These are phyloP conservation scores for Calendula officinalis DNA, from an alignment of 129 eudicot genomes.

Conservation along the genomic window DNA sequence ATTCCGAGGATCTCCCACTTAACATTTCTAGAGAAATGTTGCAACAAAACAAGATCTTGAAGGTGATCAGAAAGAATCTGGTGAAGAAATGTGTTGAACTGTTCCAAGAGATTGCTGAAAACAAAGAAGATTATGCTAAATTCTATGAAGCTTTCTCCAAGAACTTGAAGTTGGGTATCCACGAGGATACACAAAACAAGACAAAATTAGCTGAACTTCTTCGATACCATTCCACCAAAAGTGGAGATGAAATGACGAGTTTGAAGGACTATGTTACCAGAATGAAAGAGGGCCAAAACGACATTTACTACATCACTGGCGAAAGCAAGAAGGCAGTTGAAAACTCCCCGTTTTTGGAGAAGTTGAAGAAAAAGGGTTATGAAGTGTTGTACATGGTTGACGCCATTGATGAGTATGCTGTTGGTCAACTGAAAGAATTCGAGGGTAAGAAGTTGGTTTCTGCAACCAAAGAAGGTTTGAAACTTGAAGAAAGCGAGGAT, in stretches of 20 bases:
- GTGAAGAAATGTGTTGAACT: slow-evolving; percentile 50
- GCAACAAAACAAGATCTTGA: slow-evolving; percentile 48
- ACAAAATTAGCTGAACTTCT: slow-evolving; percentile 53
- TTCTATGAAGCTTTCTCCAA: slow-evolving; percentile 50
- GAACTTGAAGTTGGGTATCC: slow-evolving; percentile 51
- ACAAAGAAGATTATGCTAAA: slow-evolving; percentile 48
- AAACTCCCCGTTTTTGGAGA: slow-evolving; percentile 58
- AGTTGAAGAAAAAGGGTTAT: slow-evolving; percentile 50
- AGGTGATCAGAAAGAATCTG: slow-evolving; percentile 47
- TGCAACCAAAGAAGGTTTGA: slow-evolving; percentile 45
- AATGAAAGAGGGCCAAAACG: slow-evolving; percentile 58
- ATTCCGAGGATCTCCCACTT: slow-evolving; percentile 51
- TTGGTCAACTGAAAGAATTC: slow-evolving; percentile 43
- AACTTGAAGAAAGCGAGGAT: slow-evolving; percentile 43
- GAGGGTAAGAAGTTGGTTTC: slow-evolving; percentile 50
- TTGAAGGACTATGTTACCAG: slow-evolving; percentile 64
- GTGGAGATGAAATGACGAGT: slow-evolving; percentile 62
- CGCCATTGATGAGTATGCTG: slow-evolving; percentile 51
- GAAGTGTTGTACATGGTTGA: slow-evolving; percentile 55
- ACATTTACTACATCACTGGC: slow-evolving; percentile 57
- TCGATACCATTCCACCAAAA: slow-evolving; percentile 56
- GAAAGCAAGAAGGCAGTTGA: slow-evolving; percentile 58
- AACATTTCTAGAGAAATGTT: slow-evolving; percentile 47
- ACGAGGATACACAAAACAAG: slow-evolving; percentile 47
- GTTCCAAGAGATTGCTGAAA: slow-evolving; percentile 47